phyloP scores from a whole-genome alignment of 2,329 filamentous ascomycete genomes.

The Chalaropsis ovoidea region DNA sequence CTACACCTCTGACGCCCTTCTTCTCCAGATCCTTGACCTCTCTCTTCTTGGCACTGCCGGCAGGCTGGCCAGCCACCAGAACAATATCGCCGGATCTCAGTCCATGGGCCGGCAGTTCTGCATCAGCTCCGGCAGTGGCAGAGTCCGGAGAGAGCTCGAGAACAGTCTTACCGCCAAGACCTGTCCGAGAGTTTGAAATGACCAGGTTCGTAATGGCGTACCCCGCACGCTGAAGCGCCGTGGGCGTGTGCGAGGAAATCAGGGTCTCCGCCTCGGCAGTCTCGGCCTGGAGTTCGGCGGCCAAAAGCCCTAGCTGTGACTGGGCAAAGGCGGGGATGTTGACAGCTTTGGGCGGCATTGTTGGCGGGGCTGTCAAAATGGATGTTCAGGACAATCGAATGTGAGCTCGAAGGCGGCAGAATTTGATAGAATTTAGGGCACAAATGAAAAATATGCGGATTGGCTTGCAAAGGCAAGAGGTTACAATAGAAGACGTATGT shows the following conservation, averaged over 20 bases:
- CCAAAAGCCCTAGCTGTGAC: constrained; percentile 60
- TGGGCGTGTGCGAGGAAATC: constrained; percentile 57
- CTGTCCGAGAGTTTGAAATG: constrained; percentile 68
- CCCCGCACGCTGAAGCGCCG: constrained; percentile 63
- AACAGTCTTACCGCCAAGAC: constrained; percentile 81
- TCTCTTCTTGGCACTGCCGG: constrained; percentile 59
- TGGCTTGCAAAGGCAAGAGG: background rate
- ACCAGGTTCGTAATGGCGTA: constrained; percentile 67
- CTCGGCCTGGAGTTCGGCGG: constrained; percentile 61
- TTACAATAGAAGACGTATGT: background rate
- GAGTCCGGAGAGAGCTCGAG: constrained; percentile 67
- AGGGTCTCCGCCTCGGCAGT: constrained; percentile 58
- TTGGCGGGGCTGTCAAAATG: background rate
- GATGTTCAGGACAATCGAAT: background rate
- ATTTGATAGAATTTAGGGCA: background rate
- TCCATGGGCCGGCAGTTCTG: constrained; percentile 61
- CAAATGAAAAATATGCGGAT: background rate
- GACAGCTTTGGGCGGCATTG: constrained; percentile 38
- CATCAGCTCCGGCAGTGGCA: constrained; percentile 43
- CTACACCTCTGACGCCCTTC: constrained; percentile 59
- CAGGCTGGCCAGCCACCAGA: constrained; percentile 62
- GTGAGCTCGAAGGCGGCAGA: background rate
- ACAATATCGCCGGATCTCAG: constrained; percentile 70
- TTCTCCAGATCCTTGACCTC: constrained; percentile 61
- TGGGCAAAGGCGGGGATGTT: constrained; percentile 59